These are phyloP conservation scores for Nakazawaea ambrosiae DNA, from an alignment of 805 yeast species.

Conservation along the genomic window DNA sequence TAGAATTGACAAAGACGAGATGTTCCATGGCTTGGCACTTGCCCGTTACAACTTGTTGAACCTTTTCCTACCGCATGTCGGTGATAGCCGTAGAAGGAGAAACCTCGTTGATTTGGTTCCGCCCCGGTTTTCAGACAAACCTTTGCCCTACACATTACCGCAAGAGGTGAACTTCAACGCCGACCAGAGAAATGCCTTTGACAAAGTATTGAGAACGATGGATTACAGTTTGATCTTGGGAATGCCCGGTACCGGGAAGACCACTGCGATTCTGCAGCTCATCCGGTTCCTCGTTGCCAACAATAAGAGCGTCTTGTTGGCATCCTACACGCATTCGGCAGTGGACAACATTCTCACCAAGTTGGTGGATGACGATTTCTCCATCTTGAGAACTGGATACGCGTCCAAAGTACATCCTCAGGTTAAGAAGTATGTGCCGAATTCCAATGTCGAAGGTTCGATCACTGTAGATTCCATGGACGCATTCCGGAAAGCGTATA, in stretches of 20 bases:
- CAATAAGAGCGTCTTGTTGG: slow-evolving; percentile 63
- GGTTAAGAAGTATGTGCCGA: slow-evolving; percentile 46
- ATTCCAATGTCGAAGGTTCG: slow-evolving; percentile 23
- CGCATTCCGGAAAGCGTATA: slow-evolving; percentile 40
- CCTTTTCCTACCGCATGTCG: slow-evolving; percentile 43
- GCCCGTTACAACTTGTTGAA: slow-evolving; percentile 74
- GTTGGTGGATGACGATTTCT: slow-evolving; percentile 38
- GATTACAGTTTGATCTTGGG: slow-evolving; percentile 84
- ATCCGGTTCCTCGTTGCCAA: slow-evolving; percentile 52
- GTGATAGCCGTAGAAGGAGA: slow-evolving; percentile 36
- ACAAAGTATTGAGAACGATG: slow-evolving; percentile 51
- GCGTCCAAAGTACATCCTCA: slow-evolving; percentile 53
- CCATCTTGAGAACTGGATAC: slow-evolving; percentile 65
- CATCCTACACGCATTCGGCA: slow-evolving; percentile 93
- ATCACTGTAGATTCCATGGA: slow-evolving; percentile 29
- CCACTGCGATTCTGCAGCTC: slow-evolving; percentile 79
- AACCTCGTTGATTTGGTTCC: slow-evolving; percentile 45
- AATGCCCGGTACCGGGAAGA: slow-evolving; percentile 98
- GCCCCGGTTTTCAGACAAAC: slow-evolving; percentile 33
- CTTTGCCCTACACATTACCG: slow-evolving; percentile 18
- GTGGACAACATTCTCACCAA: slow-evolving; percentile 88
- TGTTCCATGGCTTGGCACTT: slow-evolving; percentile 64
- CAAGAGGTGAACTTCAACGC: slow-evolving; percentile 39
- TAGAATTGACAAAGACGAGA: slow-evolving; percentile 76
- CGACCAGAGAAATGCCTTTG: slow-evolving; percentile 69